Conservation (phyloP, 495 filamentous ascomycete genomes). For the Echria macrotheca region DNA sequence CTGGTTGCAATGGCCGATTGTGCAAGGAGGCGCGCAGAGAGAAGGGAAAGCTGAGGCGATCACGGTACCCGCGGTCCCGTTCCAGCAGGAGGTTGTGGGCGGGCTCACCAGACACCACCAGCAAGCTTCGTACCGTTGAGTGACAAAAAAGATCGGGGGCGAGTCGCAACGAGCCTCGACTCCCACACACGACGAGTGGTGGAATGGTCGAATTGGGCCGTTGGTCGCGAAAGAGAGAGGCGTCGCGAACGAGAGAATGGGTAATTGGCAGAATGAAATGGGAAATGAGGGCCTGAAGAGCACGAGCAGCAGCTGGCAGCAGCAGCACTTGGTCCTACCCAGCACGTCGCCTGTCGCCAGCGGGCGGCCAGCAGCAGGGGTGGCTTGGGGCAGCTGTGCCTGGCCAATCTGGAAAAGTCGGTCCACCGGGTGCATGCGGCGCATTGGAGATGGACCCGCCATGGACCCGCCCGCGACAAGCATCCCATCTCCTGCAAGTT, state of each 20-base stretch:
- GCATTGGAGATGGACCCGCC: constrained; percentile 2
- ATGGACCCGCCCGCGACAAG: neutral
- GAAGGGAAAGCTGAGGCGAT: neutral
- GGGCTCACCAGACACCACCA: neutral
- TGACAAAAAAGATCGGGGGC: too few relatives aligned
- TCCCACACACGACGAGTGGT: neutral
- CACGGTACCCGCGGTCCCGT: constrained; percentile 4
- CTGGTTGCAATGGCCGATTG: neutral
- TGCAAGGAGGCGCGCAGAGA: neutral
- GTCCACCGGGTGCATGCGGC: constrained; percentile 5
- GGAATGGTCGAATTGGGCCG: neutral
- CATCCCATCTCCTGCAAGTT: neutral
- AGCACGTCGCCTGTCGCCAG: too few relatives aligned
- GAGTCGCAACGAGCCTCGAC: neutral
- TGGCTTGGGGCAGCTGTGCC: neutral
- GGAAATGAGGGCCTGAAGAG: too few relatives aligned
- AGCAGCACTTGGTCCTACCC: constrained; percentile 1
- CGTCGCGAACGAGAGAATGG: constrained; percentile 2
- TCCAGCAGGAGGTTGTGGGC: constrained; percentile 11
- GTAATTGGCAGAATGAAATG: constrained; percentile 11
- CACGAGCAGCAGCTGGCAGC: constrained; percentile 10
- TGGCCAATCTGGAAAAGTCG: constrained; percentile 7
- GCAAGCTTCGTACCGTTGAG: neutral
- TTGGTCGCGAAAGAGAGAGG: neutral
- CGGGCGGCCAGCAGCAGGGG: neutral